Percentiles rank a stretch among this genome's conserved stretches.
Conservation (phyloP, 2,329 filamentous ascomycete genomes). For the Ascochyta lentis region DNA sequence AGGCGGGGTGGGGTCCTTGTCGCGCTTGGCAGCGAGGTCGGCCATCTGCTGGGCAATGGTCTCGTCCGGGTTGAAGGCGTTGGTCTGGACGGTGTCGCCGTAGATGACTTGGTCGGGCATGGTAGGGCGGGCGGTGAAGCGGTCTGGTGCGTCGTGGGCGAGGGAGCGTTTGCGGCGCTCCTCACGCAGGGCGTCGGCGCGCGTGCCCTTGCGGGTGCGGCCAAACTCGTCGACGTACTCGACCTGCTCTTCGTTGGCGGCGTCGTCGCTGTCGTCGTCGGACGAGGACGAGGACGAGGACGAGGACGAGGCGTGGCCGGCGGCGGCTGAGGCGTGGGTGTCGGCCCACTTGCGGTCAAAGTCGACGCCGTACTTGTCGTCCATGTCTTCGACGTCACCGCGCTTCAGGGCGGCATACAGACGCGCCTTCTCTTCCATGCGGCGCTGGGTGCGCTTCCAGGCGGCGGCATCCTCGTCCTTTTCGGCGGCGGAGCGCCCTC, state of each 20-base stretch:
- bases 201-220: slow-evolving; percentile 75
- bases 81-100: slow-evolving; percentile 82
- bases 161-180: slow-evolving; percentile 61
- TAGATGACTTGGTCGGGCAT: slow-evolving; percentile 77
- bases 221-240: slow-evolving; percentile 95
- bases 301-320: slow-evolving; percentile 50
- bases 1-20: slow-evolving; percentile 81
- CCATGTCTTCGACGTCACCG: slow-evolving; percentile 73
- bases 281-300: slow-evolving; percentile 26
- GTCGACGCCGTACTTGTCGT: slow-evolving; percentile 76
- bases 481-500: slow-evolving; percentile 60
- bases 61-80: slow-evolving; percentile 81
- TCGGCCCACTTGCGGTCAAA: slow-evolving; percentile 98
- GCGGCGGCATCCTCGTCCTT: slow-evolving; percentile 64
- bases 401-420: slow-evolving; percentile 89
- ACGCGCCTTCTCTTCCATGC: slow-evolving; percentile 88
- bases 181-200: slow-evolving; percentile 69
- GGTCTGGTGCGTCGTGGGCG: slow-evolving; percentile 64
- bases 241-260: slow-evolving; percentile 68
- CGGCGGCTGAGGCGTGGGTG: slow-evolving; percentile 55
- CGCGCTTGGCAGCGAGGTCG: slow-evolving; percentile 76
- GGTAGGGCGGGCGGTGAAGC: slow-evolving; percentile 70
- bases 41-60: slow-evolving; percentile 73
- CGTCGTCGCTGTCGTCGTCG: slow-evolving; percentile 13
- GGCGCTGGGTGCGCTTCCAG: slow-evolving; percentile 72